Base-by-base conservation (phyloP, 805 yeast genomes). In the Maudiozyma saulgeensis region DNA sequence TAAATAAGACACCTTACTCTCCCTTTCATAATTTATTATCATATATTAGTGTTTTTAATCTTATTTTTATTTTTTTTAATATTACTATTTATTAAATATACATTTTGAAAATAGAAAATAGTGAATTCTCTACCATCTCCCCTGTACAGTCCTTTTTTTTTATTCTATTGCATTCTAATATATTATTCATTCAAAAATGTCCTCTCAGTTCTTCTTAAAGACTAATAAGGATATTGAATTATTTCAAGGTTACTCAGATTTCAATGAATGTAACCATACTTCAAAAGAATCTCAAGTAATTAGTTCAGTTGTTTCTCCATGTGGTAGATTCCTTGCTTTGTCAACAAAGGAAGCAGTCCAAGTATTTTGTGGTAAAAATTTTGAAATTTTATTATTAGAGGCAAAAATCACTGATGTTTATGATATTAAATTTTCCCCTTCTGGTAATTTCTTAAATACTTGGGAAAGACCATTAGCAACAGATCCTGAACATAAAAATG, bases 381-480 rank as follows among this genome's bases (percentile, higher is more conserved):
- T 63, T 6, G 58, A 64, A 13, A 51, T 41, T 6, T 44, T 56
- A 32, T 43, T 59, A 38, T 47, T 59, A 40, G 51, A 52, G n/a
- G 41, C 58, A 37, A 53, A 77, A 37, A 69, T 81, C 45, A 62
- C 72, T 32, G 95, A 88, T 54, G 86, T 82, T 16, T 81, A 82
- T 60, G 97, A 93, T 63, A 64, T 93, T 58, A 79, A 80, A 53
- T 89, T 93, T 66, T 87, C 96, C n/a, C 96, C 97, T 9, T 73
- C 78, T 44, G 98, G 96, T 15, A 79, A 80, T 43, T 90, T 74
- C 62, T 68, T 93, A 54, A 79, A 87, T 54, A 80, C 95, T 38
- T 93, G 97, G 96, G 88, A 88, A 57, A 87, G 88, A 61, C 95
- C 97, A 4, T 70, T 82, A 58, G 73, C 79, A 58, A 81, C 78